Evolutionary conservation across 2,329 filamentous ascomycete species (phyloP), one percentile per base, ranked within the genome.

Genomic region (Geosmithia morbida): DNA sequence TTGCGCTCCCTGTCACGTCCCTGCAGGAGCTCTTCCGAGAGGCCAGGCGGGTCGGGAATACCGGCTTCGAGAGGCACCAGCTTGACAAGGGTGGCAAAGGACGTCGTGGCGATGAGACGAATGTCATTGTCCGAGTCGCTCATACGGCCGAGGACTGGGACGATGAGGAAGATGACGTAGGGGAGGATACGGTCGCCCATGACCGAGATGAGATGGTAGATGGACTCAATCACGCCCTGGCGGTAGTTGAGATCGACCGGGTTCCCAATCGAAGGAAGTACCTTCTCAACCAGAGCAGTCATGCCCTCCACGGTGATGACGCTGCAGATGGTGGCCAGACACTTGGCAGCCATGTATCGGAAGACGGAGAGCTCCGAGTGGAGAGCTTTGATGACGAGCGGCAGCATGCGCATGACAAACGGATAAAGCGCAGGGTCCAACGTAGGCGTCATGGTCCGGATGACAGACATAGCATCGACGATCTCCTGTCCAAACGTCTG

Each of bases 161-260:
- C 94, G 50, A 98, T 94, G 53, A 98, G 78, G 78, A 98, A 98
- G 57, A 98, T 96, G 52, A 98, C 92, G 58, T 98, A 98, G 2
- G 94, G 92, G 29, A 98, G 67, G 49, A 98, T 98, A 39, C 79
- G 77, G 60, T 97, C 92, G 51, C 94, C 92, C 92, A 98, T 98
- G 46, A 96, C 89, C 50, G 94, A 87, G 53, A 98, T 98, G 50
- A 98, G 71, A 64, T 98, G 92, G 61, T 98, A 98, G 50, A 98
- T 85, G 55, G 81, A 87, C 65, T 98, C 92, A 49, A 94, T 92
- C 6, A 87, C 88, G 52, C 92, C 92, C 67, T 98, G 92, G 40
- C 92, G 83, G 66, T 83, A 85, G 59, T 87, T 83, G 29, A 96
- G 75, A 57, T 98, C 90, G 50, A 94, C 66, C 1, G 87, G 84